phyloP scores from a whole-genome alignment of 1,139 yeast species.

The Geotrichum aggregatum region DNA sequence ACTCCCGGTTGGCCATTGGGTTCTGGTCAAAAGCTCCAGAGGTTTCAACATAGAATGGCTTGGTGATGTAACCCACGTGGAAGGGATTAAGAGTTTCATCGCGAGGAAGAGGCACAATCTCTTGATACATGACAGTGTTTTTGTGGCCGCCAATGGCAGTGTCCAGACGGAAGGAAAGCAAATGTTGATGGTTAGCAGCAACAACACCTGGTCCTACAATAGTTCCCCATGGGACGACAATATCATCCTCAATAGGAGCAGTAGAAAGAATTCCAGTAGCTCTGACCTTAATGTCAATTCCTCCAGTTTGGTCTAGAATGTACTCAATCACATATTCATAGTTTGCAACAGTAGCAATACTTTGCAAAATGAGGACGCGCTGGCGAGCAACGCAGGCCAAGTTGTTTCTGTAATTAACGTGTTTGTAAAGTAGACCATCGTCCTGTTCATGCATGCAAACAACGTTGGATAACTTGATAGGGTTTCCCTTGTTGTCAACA shows the following conservation, averaged over 20 bases:
- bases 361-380: constrained; percentile 79
- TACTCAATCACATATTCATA: constrained; percentile 79
- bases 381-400: constrained; percentile 75
- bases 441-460: constrained; percentile 91
- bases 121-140: constrained; percentile 66
- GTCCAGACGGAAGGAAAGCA: constrained; percentile 77
- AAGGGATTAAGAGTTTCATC: constrained; percentile 53
- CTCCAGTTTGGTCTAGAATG: constrained; percentile 78
- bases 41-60: constrained; percentile 59
- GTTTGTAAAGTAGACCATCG: constrained; percentile 75
- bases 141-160: constrained; percentile 83
- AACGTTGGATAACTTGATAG: constrained; percentile 62
- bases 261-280: constrained; percentile 73
- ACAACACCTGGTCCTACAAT: constrained; percentile 79
- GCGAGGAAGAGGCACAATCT: constrained; percentile 56
- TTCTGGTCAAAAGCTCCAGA: constrained; percentile 67
- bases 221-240: constrained; percentile 73
- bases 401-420: constrained; percentile 74
- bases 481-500: constrained; percentile 60
- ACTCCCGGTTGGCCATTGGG: constrained; percentile 69
- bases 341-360: constrained; percentile 86
- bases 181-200: constrained; percentile 88
- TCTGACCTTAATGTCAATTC: constrained; percentile 75
- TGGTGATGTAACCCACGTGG: constrained; percentile 65
- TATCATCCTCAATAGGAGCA: constrained; percentile 71